Evolutionary conservation across 2,329 filamentous ascomycete species (phyloP), one percentile per base, ranked within the genome.

Genomic region (Scortechinia acanthostroma): DNA sequence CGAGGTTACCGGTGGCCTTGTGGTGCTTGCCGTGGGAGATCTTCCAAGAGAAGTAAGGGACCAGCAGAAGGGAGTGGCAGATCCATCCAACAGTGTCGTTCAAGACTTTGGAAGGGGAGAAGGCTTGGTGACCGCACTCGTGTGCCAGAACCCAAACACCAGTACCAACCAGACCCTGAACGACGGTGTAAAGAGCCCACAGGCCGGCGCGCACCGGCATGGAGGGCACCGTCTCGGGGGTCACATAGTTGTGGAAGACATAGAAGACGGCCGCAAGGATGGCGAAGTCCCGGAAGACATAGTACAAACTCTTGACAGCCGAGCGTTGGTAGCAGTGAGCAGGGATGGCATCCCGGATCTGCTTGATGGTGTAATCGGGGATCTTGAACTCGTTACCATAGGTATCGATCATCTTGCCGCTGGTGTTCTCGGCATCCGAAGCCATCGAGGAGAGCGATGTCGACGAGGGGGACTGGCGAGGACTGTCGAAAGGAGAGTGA

Each of bases 1-100:
- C 90, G 70, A 98, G 83, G 76, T 98, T 81, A 57, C 91, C 93
- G 30, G 93, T 98, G 52, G 91, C 90, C 79, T 97, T 97, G 86
- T 98, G 93, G 75, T 98, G 93, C 81, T 95, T 95, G 73, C 89
- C 87, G 73, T 98, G 93, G 53, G 90, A 95, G 69, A 97, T 91
- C 73, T 98, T 95, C 93, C 93, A 98, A 62, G 89, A 95, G 74
- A 96, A 98, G 74, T 97, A 98, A 19, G 93, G 93, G 2, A 43
- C 48, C 16, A 61, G 51, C 19, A 62, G 53, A 14, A 52, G 42
- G 6, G 58, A 60, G 52, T 62, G 59, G 21, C 46, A 10, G 19
- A 48, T 22, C 21, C 42, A 52, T 6, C 50, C 50, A 17, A 47
- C 40, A 13, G 22, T 42, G 42, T 52, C 46, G 28, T 52, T 52